These are phyloP conservation scores for Bremia lactucae DNA, from an alignment of 352 stramenopile species.

Conservation along the genomic window DNA sequence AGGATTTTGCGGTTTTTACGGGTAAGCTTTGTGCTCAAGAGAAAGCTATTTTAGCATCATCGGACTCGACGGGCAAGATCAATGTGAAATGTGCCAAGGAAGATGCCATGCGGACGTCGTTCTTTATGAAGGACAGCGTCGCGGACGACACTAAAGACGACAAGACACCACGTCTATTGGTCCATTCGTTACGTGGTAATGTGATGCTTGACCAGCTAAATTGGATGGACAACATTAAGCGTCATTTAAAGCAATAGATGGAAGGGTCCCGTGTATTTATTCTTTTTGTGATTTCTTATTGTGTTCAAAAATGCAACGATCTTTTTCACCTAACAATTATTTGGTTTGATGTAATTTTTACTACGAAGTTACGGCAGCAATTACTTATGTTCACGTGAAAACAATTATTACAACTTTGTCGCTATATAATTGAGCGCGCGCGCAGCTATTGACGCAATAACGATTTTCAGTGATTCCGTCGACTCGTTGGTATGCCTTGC, in stretches of 20 bases:
- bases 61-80: conserved; percentile 46
- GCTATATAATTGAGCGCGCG: too few relatives aligned
- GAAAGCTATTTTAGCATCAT: neutral
- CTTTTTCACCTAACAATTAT: too few relatives aligned
- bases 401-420: too few relatives aligned
- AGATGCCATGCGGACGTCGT: conserved; percentile 65
- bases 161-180: conserved; percentile 26
- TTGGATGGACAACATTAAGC: conserved; percentile 78
- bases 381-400: too few relatives aligned
- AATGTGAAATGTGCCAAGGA: conserved; percentile 60
- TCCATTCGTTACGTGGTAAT: conserved; percentile 31
- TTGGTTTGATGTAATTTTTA: too few relatives aligned
- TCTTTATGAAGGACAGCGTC: conserved; percentile 42
- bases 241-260: conserved; percentile 40
- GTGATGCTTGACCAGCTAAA: conserved; percentile 49
- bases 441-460: too few relatives aligned
- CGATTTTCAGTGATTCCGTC: too few relatives aligned
- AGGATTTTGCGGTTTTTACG: conserved; percentile 64
- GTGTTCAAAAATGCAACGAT: too few relatives aligned
- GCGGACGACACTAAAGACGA: conserved; percentile 1
- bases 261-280: too few relatives aligned
- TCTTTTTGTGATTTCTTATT: too few relatives aligned
- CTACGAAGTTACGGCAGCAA: too few relatives aligned
- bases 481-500: too few relatives aligned
- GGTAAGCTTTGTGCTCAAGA: conserved; percentile 28